Evolutionary conservation across 176 grass and related monocot species (phyloP).

Genomic region (Pontederia crassipes): DNA sequence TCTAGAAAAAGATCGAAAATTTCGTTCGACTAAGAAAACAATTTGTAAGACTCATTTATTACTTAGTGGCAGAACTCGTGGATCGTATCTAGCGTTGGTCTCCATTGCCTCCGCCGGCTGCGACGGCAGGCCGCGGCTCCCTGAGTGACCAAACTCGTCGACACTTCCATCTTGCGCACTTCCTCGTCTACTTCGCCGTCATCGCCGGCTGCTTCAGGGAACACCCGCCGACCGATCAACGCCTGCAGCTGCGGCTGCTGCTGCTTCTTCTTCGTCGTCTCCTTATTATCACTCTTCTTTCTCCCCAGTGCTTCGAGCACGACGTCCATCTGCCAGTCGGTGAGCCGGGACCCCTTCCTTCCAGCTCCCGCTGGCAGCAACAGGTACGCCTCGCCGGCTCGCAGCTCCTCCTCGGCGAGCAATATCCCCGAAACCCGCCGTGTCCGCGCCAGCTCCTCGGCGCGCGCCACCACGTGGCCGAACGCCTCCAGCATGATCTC

Average conservation of each 20-base stretch:
- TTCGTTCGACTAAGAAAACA: too few relatives aligned
- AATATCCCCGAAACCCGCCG: constrained; percentile 22
- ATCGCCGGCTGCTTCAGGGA: constrained; percentile 22
- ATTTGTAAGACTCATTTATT: too few relatives aligned
- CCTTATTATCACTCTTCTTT: neutral
- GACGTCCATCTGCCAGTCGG: constrained; percentile 13
- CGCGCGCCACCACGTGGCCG: constrained; percentile 32
- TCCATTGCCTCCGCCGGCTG: constrained; percentile 26
- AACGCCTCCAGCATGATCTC: constrained; percentile 53
- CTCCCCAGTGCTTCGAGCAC: neutral
- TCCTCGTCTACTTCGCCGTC: neutral
- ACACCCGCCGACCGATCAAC: constrained; percentile 9
- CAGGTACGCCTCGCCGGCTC: constrained; percentile 36
- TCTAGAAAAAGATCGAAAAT: too few relatives aligned
- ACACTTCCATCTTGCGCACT: neutral
- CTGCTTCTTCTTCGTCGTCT: too few relatives aligned
- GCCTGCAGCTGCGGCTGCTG: too few relatives aligned
- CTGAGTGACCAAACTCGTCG: neutral
- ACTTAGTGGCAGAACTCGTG: constrained; percentile 8
- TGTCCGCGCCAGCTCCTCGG: constrained; percentile 11
- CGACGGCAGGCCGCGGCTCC: neutral
- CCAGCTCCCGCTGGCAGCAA: constrained; percentile 16
- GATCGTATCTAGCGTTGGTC: constrained; percentile 42
- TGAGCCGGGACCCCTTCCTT: constrained; percentile 27
- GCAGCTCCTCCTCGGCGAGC: constrained; percentile 38